These are phyloP conservation scores for Cladosporium sp. DNA, from an alignment of 2,329 filamentous ascomycete genomes.

Conservation along the genomic window DNA sequence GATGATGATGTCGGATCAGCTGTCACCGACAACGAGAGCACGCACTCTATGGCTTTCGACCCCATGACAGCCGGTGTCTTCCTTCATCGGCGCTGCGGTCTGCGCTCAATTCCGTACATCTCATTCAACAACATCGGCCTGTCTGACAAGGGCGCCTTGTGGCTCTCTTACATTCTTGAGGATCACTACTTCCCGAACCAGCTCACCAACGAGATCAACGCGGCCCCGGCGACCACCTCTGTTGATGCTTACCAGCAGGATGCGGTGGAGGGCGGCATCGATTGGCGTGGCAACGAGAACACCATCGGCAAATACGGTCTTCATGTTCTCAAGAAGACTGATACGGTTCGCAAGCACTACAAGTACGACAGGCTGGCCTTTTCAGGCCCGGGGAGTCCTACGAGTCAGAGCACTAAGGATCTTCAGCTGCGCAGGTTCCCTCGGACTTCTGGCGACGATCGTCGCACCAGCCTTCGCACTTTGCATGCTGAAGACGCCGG, in stretches of 20 bases:
- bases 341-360: slow-evolving; percentile 20
- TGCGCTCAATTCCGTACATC: slow-evolving; percentile 37
- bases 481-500: slow-evolving; percentile 20
- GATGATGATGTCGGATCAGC: slow-evolving; percentile 3
- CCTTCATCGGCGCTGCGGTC: slow-evolving; percentile 27
- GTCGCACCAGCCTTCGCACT: slow-evolving; percentile 21
- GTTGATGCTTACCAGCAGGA: slow-evolving; percentile 28
- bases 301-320: slow-evolving; percentile 27
- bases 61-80: slow-evolving; percentile 16
- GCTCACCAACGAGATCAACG: slow-evolving; percentile 30
- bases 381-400: neutral
- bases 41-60: neutral
- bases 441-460: slow-evolving; percentile 13
- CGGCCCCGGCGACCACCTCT: slow-evolving; percentile 23
- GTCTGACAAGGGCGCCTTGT: slow-evolving; percentile 34
- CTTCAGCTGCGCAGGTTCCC: slow-evolving; percentile 15
- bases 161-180: slow-evolving; percentile 35
- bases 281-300: slow-evolving; percentile 28
- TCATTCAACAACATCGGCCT: slow-evolving; percentile 31
- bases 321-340: slow-evolving; percentile 30
- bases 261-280: slow-evolving; percentile 27
- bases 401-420: slow-evolving; percentile 3
- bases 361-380: slow-evolving; percentile 14
- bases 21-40: neutral
- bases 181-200: slow-evolving; percentile 34